A percentile compares a stretch with the other conserved stretches of the same genome.
Evolutionary conservation across 1,139 yeast genomes (phyloP).

Genomic region (Candida glucosophila): DNA sequence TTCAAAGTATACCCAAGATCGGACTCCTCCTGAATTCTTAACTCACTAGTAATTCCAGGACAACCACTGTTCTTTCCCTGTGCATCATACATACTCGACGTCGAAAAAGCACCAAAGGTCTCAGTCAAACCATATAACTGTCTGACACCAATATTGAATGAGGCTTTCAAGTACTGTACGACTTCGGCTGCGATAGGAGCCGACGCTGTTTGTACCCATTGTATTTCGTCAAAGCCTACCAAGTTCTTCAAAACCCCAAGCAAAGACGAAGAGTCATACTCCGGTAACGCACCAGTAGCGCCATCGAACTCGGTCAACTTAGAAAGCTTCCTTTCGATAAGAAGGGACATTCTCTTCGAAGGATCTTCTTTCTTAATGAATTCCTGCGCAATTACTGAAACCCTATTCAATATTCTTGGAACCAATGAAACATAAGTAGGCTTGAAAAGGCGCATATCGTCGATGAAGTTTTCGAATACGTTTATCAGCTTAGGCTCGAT

Average conservation of each 20-base stretch:
- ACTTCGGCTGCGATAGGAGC: slow-evolving; percentile 67
- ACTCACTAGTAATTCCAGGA: slow-evolving; percentile 42
- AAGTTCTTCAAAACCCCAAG: slow-evolving; percentile 44
- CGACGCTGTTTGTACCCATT: slow-evolving; percentile 48
- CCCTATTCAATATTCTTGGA: slow-evolving; percentile 57
- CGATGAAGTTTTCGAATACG: slow-evolving; percentile 36
- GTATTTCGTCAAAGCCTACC: slow-evolving; percentile 46
- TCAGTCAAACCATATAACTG: slow-evolving; percentile 83
- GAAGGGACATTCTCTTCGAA: slow-evolving; percentile 10
- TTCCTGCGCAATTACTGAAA: slow-evolving; percentile 44
- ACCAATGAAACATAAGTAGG: slow-evolving; percentile 51
- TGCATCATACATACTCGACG: slow-evolving; percentile 32
- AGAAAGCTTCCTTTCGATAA: slow-evolving; percentile 11
- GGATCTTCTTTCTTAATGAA: slow-evolving; percentile 16
- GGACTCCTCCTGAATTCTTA: slow-evolving; percentile 57
- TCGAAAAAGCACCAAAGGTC: slow-evolving; percentile 57
- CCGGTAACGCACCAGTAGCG: slow-evolving; percentile 11
- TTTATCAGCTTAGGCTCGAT: slow-evolving; percentile 21
- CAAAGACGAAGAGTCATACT: slow-evolving; percentile 43
- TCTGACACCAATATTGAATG: slow-evolving; percentile 46
- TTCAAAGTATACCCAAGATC: slow-evolving; percentile 54
- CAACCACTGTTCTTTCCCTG: slow-evolving; percentile 63
- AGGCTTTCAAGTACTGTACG: slow-evolving; percentile 51
- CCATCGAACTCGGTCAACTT: slow-evolving; percentile 13
- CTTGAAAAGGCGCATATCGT: slow-evolving; percentile 46